Evolutionary conservation across 805 yeast species (phyloP), one percentile per base, ranked within the genome.

Genomic region (Lipomyces spencermartinsiae): DNA sequence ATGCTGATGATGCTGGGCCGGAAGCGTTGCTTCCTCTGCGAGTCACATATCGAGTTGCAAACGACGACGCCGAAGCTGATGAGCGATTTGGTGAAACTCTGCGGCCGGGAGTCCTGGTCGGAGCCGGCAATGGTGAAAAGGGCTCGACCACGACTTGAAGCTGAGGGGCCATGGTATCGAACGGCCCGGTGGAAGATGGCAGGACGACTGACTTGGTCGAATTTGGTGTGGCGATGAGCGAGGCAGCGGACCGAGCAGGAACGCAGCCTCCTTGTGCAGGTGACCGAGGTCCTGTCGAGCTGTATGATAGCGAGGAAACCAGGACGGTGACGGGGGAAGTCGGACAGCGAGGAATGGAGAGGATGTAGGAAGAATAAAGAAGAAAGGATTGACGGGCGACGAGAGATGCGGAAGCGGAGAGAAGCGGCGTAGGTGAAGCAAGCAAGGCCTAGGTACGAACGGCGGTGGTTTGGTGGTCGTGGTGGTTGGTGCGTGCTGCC

Each of bases 101-200:
- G 19, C 67, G 64, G 35, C 64, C 64, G 14, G 68, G 59, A 4
- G 67, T 57, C 54, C 71, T 63, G 25, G 65, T 43, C 29, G 67
- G 63, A 5, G 69, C 59, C 29, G 68, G 62, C 16, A 68, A 53
- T 9, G 67, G 71, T 39, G 71, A 68, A 54, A 66, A 68, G 1
- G 71, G 60, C 65, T 68, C 71, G 34, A 61, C 62, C 57, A 56
- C 70, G 29, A 65, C 60, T 39, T 64, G 67, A 25, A 65, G 51
- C 43, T 59, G 63, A 54, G 71, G 67, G 51, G 65, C 58, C 71
- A 68, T 68, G 34, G 58, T 19, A 55, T 10, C 46, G 64, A 43
- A 25, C 57, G 56, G 57, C 43, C 12, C 37, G 29, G 37, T 49
- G 55, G 39, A 33, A 43, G 25, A 37, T 35, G 59, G 49, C 34